These are phyloP conservation scores for Dillenia suffruticosa DNA, from an alignment of 164 flowering plant species.

Conservation along the genomic window DNA sequence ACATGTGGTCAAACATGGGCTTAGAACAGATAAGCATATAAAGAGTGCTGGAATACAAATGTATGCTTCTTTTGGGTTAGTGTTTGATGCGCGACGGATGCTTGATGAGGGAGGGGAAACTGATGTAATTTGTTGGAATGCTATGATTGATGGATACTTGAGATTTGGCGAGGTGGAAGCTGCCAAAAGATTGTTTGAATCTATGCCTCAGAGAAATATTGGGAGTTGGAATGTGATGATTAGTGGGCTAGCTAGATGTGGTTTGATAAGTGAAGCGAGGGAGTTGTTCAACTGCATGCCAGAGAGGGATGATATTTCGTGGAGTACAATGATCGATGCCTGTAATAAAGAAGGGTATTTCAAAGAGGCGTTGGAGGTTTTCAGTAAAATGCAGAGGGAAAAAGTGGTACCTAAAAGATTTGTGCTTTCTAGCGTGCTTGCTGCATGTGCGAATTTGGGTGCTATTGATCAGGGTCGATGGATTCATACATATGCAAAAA, in stretches of 20 bases:
- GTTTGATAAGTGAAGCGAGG: conserved; percentile 32
- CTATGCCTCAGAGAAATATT: conserved; percentile 25
- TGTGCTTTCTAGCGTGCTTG: conserved; percentile 30
- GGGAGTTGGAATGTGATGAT: conserved; percentile 55
- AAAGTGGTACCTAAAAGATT: conserved; percentile 22
- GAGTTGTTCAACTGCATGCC: conserved; percentile 36
- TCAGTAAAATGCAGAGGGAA: conserved; percentile 38
- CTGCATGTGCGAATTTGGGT: conserved; percentile 44
- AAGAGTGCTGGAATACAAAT: conserved; percentile 46
- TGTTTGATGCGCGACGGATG: conserved; percentile 29
- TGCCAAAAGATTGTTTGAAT: conserved; percentile 32
- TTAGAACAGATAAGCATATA: conserved; percentile 31
- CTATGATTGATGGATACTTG: conserved; percentile 53
- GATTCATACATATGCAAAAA: conserved; percentile 28
- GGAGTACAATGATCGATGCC: conserved; percentile 70
- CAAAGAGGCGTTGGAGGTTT: conserved; percentile 42
- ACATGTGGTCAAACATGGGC: conserved; percentile 40
- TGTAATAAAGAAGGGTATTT: conserved; percentile 27
- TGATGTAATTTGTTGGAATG: conserved; percentile 49
- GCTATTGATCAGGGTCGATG: conserved; percentile 46
- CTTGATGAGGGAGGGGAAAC: conserved; percentile 21
- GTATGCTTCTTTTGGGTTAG: conserved; percentile 34
- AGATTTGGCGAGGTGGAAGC: conserved; percentile 34
- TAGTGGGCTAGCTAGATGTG: conserved; percentile 35
- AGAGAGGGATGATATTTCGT: conserved; percentile 42